Evolutionary conservation across 164 flowering plant genomes (phyloP).

Genomic region (Houttuynia cordata): DNA sequence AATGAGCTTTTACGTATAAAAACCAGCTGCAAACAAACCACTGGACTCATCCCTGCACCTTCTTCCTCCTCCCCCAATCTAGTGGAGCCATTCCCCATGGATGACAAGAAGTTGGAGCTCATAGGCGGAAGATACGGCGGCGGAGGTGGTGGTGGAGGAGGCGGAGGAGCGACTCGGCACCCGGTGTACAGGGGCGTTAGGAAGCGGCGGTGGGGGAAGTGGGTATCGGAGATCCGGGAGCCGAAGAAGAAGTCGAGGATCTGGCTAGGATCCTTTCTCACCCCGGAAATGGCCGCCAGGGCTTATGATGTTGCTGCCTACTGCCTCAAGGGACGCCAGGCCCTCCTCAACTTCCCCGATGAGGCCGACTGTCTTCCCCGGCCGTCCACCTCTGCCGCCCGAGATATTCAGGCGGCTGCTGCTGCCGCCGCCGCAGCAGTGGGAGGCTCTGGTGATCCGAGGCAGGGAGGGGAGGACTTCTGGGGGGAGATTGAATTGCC

Average conservation of each 20-base stretch:
- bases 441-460: not conserved
- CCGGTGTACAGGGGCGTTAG: constrained; percentile 58
- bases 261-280: constrained; percentile 66
- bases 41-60: too few relatives aligned
- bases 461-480: constrained; percentile 26
- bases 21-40: not conserved
- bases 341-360: constrained; percentile 62
- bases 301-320: constrained; percentile 65
- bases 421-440: constrained; percentile 29
- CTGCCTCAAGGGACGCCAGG: constrained; percentile 41
- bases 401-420: constrained; percentile 62
- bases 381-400: constrained; percentile 35
- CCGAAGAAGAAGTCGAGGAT: constrained; percentile 61
- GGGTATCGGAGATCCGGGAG: constrained; percentile 77
- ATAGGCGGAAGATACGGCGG: too few relatives aligned
- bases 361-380: constrained; percentile 38
- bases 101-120: not conserved
- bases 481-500: constrained; percentile 49
- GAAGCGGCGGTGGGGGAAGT: constrained; percentile 67
- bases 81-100: not conserved
- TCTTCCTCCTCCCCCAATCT: too few relatives aligned
- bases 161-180: constrained; percentile 30
- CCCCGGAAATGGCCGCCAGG: constrained; percentile 72
- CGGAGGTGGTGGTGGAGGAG: not conserved
- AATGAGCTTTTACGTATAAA: not conserved